phyloP scores from a whole-genome alignment of 2,329 filamentous ascomycete genomes.

The Neonectria hederae region DNA sequence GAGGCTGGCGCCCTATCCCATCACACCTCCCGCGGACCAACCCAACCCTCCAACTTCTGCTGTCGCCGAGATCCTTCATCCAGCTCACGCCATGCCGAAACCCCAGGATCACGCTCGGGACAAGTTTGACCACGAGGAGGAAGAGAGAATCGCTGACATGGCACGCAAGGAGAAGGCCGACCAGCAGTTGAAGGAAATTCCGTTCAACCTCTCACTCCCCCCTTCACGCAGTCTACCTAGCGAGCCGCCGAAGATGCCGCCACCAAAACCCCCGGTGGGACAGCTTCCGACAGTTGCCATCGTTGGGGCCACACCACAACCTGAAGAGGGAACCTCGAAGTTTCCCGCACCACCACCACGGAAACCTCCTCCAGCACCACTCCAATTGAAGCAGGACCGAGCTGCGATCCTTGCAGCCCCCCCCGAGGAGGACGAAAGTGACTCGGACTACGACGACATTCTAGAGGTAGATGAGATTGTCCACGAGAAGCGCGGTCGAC shows the following conservation, averaged over 20 bases:
- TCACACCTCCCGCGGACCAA: conserved; percentile 69
- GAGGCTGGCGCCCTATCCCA: conserved; percentile 69
- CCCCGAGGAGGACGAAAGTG: conserved; percentile 70
- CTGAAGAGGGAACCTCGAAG: conserved; percentile 57
- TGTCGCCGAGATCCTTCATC: conserved; percentile 63
- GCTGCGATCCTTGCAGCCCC: conserved; percentile 35
- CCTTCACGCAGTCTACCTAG: conserved; percentile 66
- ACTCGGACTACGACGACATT: conserved; percentile 85
- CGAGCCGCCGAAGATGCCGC: conserved; percentile 61
- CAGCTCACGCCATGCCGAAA: conserved; percentile 68
- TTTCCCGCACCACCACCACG: conserved; percentile 72
- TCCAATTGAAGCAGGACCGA: conserved; percentile 67
- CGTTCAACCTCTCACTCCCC: conserved; percentile 62
- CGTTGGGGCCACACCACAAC: conserved; percentile 55
- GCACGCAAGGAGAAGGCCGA: conserved; percentile 58
- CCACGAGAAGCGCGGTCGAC: conserved; percentile 73
- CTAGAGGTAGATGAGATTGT: conserved; percentile 74
- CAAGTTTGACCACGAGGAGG: conserved; percentile 64
- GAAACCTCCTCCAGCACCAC: conserved; percentile 85
- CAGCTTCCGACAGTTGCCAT: conserved; percentile 52
- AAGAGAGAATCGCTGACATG: conserved; percentile 58
- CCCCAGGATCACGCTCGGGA: conserved; percentile 67
- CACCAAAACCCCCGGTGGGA: conserved; percentile 58
- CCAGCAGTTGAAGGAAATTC: conserved; percentile 55
- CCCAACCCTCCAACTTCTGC: conserved; percentile 52